Conservation (phyloP, 2,329 filamentous ascomycete species). For the Colletotrichum agaves region DNA sequence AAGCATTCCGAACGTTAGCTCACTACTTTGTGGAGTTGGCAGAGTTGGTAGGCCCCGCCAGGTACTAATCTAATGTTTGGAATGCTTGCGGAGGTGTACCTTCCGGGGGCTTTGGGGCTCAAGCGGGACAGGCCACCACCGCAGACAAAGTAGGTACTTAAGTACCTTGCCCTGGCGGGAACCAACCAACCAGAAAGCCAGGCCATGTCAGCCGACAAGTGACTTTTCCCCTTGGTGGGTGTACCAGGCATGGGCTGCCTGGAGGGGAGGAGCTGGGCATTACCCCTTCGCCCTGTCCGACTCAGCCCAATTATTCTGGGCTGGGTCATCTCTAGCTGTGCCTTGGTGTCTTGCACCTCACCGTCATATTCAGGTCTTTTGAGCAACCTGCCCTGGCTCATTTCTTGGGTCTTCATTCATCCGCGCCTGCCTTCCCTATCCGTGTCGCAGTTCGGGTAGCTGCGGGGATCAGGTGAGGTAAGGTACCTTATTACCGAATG, state of each 20-base stretch:
- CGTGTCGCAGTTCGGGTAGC: conserved; percentile 21
- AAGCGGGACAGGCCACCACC: conserved; percentile 28
- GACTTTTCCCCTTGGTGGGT: conserved; percentile 34
- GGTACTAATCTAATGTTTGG: no score
- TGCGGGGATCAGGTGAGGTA: conserved; percentile 20
- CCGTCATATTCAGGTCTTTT: no score
- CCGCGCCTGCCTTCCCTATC: conserved; percentile 19
- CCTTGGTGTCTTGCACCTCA: background rate
- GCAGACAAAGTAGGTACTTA: conserved; percentile 7
- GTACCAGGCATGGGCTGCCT: background rate
- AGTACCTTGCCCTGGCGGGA: background rate
- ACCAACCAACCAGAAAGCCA: conserved; percentile 29
- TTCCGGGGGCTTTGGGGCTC: conserved; percentile 4
- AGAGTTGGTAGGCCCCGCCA: no score
- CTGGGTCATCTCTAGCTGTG: background rate
- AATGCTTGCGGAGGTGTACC: no score
- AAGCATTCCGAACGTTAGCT: no score
- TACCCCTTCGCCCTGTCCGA: conserved; percentile 33
- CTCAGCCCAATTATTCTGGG: conserved; percentile 32
- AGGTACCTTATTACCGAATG: conserved; percentile 22
- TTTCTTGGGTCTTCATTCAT: background rate
- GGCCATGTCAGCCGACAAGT: conserved; percentile 31
- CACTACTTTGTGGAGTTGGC: no score
- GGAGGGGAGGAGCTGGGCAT: conserved; percentile 24
- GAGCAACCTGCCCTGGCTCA: no score